These are phyloP conservation scores for Nyctanthes arbortristis DNA, from an alignment of 257 asterid genomes.

Conservation along the genomic window DNA sequence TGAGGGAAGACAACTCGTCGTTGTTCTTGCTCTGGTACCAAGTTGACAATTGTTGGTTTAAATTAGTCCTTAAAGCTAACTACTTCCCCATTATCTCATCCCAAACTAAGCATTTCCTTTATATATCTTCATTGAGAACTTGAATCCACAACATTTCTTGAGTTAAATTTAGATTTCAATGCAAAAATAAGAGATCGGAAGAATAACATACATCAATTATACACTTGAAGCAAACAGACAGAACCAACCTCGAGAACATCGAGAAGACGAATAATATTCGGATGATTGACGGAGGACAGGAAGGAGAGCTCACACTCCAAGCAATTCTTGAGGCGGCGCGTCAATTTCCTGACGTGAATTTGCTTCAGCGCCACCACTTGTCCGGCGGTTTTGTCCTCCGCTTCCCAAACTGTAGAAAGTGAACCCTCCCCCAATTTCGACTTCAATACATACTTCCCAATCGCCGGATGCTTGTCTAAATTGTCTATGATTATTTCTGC, in stretches of 20 bases:
- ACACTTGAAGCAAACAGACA: not conserved
- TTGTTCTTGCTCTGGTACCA: not conserved
- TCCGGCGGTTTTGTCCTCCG: constrained; percentile 43
- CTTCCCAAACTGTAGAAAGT: constrained; percentile 47
- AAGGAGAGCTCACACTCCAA: constrained; percentile 53
- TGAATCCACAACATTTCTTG: not conserved
- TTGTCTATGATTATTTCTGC: not conserved
- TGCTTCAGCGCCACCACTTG: constrained; percentile 47
- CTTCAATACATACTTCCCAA: constrained; percentile 38
- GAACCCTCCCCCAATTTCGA: constrained; percentile 40
- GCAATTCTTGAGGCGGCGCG: constrained; percentile 43
- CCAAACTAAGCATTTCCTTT: not conserved
- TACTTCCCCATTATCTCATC: not conserved
- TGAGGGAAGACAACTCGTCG: too few relatives aligned
- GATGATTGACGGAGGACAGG: constrained; percentile 58
- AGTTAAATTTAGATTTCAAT: too few relatives aligned
- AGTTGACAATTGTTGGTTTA: not conserved
- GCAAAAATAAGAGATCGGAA: not conserved
- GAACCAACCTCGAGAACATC: constrained; percentile 40
- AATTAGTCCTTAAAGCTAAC: not conserved
- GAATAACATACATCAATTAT: not conserved
- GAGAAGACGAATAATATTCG: constrained; percentile 57
- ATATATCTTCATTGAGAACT: not conserved
- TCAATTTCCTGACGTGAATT: constrained; percentile 38
- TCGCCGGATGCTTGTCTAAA: not conserved